A percentile compares a stretch with the other conserved stretches of the same genome.
Conservation (phyloP, 208 protist species). For the Trypanosomatidae sp. region DNA sequence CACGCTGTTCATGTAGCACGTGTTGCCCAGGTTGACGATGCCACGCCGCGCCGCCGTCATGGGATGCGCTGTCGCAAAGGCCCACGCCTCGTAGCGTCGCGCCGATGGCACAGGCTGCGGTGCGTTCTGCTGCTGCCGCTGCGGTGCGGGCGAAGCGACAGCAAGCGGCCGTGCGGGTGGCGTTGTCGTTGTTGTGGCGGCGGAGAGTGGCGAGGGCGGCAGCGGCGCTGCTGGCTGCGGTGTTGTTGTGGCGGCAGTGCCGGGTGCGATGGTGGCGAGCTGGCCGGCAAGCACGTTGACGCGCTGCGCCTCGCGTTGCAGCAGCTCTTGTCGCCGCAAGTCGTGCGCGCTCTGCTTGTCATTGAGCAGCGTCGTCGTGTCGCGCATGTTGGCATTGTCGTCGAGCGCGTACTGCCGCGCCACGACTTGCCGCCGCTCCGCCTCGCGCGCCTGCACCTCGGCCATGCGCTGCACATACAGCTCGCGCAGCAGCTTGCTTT, state of each 20-base stretch:
- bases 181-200: too few relatives aligned
- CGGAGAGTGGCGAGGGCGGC: too few relatives aligned
- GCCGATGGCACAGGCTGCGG: not conserved
- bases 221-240: too few relatives aligned
- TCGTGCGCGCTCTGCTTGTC: not conserved
- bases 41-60: slow-evolving; percentile 26
- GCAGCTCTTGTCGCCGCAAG: slow-evolving; percentile 8
- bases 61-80: slow-evolving; percentile 10
- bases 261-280: too few relatives aligned
- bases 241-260: too few relatives aligned
- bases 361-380: not conserved
- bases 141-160: not conserved
- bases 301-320: slow-evolving; percentile 8
- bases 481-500: slow-evolving; percentile 6
- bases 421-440: slow-evolving; percentile 12
- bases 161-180: too few relatives aligned
- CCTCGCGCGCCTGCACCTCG: slow-evolving; percentile 14
- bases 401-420: slow-evolving; percentile 17
- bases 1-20: slow-evolving; percentile 89
- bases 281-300: not conserved
- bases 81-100: slow-evolving; percentile 13
- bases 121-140: not conserved
- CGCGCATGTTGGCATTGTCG: not conserved
- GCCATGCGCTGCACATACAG: slow-evolving; percentile 16
- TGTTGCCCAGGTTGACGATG: slow-evolving; percentile 88